Percentiles rank a stretch among this genome's conserved stretches.
Conservation (phyloP, 108 stramenopile genomes). For the Discostella pseudostelligera region DNA sequence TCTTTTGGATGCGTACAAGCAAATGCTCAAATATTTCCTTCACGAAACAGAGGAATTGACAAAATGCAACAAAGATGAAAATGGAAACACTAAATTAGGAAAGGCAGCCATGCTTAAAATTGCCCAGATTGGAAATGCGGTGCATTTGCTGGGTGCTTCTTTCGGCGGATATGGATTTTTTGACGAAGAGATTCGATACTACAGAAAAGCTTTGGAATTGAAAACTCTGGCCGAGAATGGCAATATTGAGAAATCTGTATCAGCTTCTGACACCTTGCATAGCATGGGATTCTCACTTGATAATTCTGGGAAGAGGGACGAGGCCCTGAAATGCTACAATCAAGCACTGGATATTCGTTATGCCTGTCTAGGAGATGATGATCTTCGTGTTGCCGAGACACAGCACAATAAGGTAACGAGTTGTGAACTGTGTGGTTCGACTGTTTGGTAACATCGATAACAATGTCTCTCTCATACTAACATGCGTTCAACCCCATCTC, state of each 20-base stretch:
- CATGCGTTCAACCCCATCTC: too few relatives aligned
- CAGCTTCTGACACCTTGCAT: slow-evolving; percentile 50
- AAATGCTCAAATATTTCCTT: slow-evolving; percentile 37
- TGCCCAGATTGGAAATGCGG: slow-evolving; percentile 40
- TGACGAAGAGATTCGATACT: slow-evolving; percentile 50
- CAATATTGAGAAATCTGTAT: slow-evolving; percentile 21
- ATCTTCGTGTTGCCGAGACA: slow-evolving; percentile 49
- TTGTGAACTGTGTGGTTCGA: background rate
- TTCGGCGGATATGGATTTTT: slow-evolving; percentile 48
- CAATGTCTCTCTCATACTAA: background rate
- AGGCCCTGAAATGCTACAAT: slow-evolving; percentile 46
- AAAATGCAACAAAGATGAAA: slow-evolving; percentile 19
- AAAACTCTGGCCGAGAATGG: slow-evolving; percentile 34
- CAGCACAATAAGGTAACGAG: slow-evolving; percentile 46
- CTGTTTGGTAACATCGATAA: background rate
- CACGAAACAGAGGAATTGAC: slow-evolving; percentile 31
- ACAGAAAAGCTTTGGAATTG: slow-evolving; percentile 39
- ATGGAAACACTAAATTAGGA: slow-evolving; percentile 18
- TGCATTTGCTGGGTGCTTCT: slow-evolving; percentile 53
- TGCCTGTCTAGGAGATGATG: slow-evolving; percentile 36
- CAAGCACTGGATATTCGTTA: slow-evolving; percentile 35
- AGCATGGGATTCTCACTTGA: slow-evolving; percentile 52
- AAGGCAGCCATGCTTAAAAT: slow-evolving; percentile 32
- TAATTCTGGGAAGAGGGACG: slow-evolving; percentile 39
- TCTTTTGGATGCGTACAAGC: slow-evolving; percentile 33